Evolutionary conservation across 257 asterid species (phyloP), one percentile per base, ranked within the genome.

Genomic region (Nicotiana knightiana): DNA sequence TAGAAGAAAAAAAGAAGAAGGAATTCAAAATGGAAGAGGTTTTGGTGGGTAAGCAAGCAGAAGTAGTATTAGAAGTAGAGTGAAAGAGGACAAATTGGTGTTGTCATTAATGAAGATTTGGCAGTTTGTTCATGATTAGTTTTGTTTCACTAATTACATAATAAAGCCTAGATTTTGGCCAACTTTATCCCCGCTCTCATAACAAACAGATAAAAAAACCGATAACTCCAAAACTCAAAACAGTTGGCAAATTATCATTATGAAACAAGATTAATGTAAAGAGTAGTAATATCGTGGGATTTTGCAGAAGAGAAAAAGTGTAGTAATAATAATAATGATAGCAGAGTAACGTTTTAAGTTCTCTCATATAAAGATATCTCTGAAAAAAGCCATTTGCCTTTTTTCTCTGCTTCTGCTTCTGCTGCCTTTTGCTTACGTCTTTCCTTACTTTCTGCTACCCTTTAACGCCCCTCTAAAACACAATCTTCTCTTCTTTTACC

Each of bases 351-450:
- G 88, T 82, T 82, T 65, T 85, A 83, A 46, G 82, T 83, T 77
- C 67, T 61, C 82, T 57, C 83, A 37, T 54, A 86, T 51, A 84
- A 87, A 84, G 39, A 78, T 65, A 37, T 67, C 33, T 81, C 61
- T 67, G 83, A 26, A 28, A 39, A 80, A 81, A 70, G 81, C 84
- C 79, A 70, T 75, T 83, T 17, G 83, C 82, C 86, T 87, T 88
- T 86, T 85, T 62, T 67, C 85, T 82, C 84, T 67, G 86, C 86
- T 82, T 43, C 83, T 64, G 33, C 30, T 28, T 28, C 53, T 39
- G 33, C 73, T 66, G 73, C 73, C 5, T 12, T 81, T 59, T 68
- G 71, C 79, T 57, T 76, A 21, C 77, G 81, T 26, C 37, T 83
- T 77, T 83, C 62, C 82, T 54, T 46, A 63, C 80, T 57, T 39